Evolutionary conservation across 768 basidiomycete genomes (phyloP).

Genomic region (Pleurotus giganteus): DNA sequence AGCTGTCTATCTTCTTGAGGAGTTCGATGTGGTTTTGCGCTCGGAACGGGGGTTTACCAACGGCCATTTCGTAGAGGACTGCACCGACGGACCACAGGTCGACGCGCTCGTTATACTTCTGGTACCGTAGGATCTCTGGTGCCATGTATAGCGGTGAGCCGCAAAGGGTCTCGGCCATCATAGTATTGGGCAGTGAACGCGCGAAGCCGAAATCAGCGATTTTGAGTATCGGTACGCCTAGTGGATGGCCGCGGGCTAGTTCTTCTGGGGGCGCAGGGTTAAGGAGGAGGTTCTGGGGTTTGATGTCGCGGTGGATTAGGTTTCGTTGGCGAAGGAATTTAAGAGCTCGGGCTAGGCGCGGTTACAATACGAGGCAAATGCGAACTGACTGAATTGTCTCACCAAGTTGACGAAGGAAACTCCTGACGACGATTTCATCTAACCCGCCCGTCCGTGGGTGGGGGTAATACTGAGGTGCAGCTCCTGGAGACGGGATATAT

Average conservation of each 20-base stretch:
- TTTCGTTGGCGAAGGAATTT: constrained; percentile 88
- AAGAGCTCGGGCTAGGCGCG: constrained; percentile 76
- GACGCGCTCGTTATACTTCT: constrained; percentile 97
- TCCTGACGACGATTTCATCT: constrained; percentile 86
- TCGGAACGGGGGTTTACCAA: constrained; percentile 91
- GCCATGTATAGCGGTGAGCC: constrained; percentile 99
- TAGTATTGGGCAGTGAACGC: constrained; percentile 82
- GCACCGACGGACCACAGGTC: constrained; percentile 99
- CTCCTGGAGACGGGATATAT: constrained; percentile 68
- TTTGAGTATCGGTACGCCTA: constrained; percentile 93
- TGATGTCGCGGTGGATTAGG: constrained; percentile 95
- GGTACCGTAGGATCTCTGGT: constrained; percentile 93
- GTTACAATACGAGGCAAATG: too few relatives aligned
- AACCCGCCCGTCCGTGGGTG: constrained; percentile 91
- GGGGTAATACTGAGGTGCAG: constrained; percentile 79
- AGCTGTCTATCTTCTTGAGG: constrained; percentile 85
- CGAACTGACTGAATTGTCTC: constrained; percentile 19
- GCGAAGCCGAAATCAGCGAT: constrained; percentile 99
- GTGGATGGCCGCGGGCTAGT: constrained; percentile 81
- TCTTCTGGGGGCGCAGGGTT: constrained; percentile 81
- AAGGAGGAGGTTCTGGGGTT: constrained; percentile 92
- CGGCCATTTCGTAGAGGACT: constrained; percentile 93
- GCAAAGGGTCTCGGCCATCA: constrained; percentile 97
- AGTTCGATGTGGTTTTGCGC: constrained; percentile 97
- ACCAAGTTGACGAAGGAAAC: constrained; percentile 91